phyloP scores from a whole-genome alignment of 441 rosid genomes.

The Jatropha podagrica region DNA sequence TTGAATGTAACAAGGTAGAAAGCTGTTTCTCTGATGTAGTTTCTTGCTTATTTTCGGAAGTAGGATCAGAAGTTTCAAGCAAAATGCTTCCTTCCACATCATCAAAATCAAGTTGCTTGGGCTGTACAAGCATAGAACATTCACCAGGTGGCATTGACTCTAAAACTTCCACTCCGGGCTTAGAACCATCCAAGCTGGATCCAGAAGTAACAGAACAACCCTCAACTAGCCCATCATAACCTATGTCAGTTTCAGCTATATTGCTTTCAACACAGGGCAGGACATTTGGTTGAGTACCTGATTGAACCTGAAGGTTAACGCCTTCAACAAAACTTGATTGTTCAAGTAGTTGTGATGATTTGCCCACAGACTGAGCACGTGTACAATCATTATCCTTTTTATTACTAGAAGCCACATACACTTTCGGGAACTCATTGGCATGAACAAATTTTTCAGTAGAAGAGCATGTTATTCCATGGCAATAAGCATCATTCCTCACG shows the following conservation, averaged over 20 bases:
- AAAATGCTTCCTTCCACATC: conserved; percentile 35
- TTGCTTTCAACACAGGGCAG: conserved; percentile 25
- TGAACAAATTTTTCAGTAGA: conserved; percentile 7
- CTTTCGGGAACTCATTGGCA: conserved; percentile 11
- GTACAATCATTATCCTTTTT: conserved; percentile 16
- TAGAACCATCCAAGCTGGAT: conserved; percentile 26
- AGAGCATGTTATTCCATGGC: conserved; percentile 20
- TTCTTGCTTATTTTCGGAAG: conserved; percentile 26
- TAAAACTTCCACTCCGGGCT: conserved; percentile 28
- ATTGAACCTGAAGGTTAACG: conserved; percentile 27
- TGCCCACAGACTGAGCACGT: conserved; percentile 12
- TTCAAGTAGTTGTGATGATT: conserved; percentile 21
- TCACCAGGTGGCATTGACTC: conserved; percentile 31
- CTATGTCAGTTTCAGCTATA: conserved; percentile 13
- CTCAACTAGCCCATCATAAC: conserved; percentile 5
- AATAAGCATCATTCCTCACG: conserved; percentile 14
- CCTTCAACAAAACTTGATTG: conserved; percentile 21
- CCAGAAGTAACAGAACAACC: conserved; percentile 31
- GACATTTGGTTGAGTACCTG: conserved; percentile 18
- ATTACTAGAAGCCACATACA: conserved; percentile 9
- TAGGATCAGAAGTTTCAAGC: conserved; percentile 30
- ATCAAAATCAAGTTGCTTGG: conserved; percentile 51
- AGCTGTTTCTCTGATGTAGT: conserved; percentile 25
- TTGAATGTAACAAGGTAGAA: conserved; percentile 25
- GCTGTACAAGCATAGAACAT: conserved; percentile 35